These are phyloP conservation scores for Nevesoporus exiguus DNA, from an alignment of 768 basidiomycete genomes.

Conservation along the genomic window DNA sequence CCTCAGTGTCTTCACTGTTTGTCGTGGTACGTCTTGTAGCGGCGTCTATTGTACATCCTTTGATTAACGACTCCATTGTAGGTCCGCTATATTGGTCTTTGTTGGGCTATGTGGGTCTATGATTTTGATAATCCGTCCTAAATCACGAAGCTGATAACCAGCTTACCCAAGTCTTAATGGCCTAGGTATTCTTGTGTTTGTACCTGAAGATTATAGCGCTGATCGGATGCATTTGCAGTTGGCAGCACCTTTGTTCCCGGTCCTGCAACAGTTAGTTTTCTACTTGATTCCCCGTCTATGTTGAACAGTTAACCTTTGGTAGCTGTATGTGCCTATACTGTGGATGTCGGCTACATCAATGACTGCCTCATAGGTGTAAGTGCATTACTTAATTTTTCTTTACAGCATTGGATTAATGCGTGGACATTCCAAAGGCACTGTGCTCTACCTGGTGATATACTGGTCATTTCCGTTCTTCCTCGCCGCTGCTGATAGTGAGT, in stretches of 20 bases:
- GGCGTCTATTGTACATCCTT: background rate
- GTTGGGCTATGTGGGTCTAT: constrained; percentile 1
- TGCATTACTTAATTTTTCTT: background rate
- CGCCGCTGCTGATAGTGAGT: background rate
- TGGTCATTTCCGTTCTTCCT: background rate
- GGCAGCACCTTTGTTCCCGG: background rate
- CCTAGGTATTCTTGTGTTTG: background rate
- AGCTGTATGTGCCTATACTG: background rate
- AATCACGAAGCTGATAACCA: background rate
- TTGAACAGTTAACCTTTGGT: background rate
- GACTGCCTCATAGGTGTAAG: constrained; percentile 8
- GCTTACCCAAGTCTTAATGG: background rate
- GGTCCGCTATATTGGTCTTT: constrained; percentile 8
- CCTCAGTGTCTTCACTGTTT: constrained; percentile 9
- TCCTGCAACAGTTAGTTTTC: background rate
- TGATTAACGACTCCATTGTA: background rate
- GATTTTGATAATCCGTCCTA: too few relatives aligned
- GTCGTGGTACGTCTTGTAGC: background rate
- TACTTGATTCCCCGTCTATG: background rate
- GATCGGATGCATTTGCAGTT: background rate
- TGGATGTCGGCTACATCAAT: background rate
- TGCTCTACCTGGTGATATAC: too few relatives aligned
- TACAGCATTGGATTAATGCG: background rate
- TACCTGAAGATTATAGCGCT: background rate
- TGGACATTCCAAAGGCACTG: background rate